Base-by-base conservation (phyloP, 306 rosid genomes). In the Quillaja saponaria region DNA sequence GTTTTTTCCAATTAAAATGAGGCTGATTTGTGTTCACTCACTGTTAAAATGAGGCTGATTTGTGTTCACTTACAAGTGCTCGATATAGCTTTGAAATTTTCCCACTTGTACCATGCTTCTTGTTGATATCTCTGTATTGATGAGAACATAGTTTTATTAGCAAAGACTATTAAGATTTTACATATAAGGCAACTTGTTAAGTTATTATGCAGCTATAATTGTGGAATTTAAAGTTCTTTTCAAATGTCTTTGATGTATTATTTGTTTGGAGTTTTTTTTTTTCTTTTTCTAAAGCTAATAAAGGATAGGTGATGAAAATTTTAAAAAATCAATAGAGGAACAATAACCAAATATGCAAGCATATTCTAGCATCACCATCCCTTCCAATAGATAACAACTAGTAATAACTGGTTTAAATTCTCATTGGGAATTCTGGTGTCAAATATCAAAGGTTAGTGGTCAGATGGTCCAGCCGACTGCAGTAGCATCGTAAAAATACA, bases 61-160 rank as follows among this genome's bases (percentile, higher is more conserved):
- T n/a, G 34, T 76, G 84, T 73, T 90, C 95, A 65, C 82, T 81
- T 18, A 69, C 90, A 55, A 82, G 90, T 39, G 94, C 98, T 38
- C 95, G 83, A 59, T 88, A 92, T 55, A 88, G 63, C 80, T 88
- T 92, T 28, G 80, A 75, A 49, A 92, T 83, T 74, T 88, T 91
- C 76, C 95, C 83, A 34, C 19, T 38, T 55, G 72, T 51, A 55
- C 63, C 13, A 13, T 8, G 71, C 77, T 82, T 85, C 67, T 40
- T 71, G 66, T 65, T 65, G 69, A 71, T 60, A 58, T 82, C 81
- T 53, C 88, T 82, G 84, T 50, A 61, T 46, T 49, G 48, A 33
- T 34, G 53, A 63, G 25, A 55, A 52, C 49, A 35, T 17, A 55
- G 71, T 46, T 40, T 16, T 16, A 68, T 16, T 19, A 71, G 66